Base-by-base conservation (phyloP, 345 rosid species). In the Sonneratia caseolaris region DNA sequence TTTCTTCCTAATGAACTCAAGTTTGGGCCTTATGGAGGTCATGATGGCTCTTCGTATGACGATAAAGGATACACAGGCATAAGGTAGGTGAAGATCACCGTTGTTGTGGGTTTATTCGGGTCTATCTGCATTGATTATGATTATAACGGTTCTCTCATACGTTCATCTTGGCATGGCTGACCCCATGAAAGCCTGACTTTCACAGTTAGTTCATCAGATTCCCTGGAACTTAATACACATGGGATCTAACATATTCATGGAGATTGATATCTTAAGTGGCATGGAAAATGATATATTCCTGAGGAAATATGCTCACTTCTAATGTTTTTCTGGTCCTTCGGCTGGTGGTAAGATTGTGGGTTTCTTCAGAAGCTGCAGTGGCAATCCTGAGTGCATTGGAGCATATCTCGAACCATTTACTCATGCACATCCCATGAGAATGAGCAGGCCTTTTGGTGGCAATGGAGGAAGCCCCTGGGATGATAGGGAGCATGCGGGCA, bases 391-490 rank as follows among this genome's bases (percentile, higher is more conserved):
- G 14, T 38, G 67, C 24, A 71, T 57, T 1, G 73, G 73, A 37
- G 73, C 57, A 6, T 22, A 57, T 22, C 8, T 38, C 1, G 67
- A 59, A 22, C 38, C 73, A 10, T 40, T 71, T 27, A 37, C 37
- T 7, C 51, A 71, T 10, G 10, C 12, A 11, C 57, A 57, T 40
- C 73, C 73, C 22, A 14, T 56, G 10, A 22, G 14, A 57, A 21
- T 32, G 10, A 2, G 38, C 14, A 53, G 55, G 8, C 55, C 73
- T 8, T 71, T 71, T 15, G 67, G 38, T 16, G 53, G 66, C 37
- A 14, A 13, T 10, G 66, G 49, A 1, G 67, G 66, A n/a, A 37
- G 24, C 22, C 22, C 27, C 13, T 71, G 74, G 74, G 68, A 71
- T n/a, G 74, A 71, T 43, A 38, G 73, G 38, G 24, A 19, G n/a